These are phyloP conservation scores for Hirsutella minnesotensis DNA, from an alignment of 2,329 filamentous ascomycete genomes.

Conservation along the genomic window DNA sequence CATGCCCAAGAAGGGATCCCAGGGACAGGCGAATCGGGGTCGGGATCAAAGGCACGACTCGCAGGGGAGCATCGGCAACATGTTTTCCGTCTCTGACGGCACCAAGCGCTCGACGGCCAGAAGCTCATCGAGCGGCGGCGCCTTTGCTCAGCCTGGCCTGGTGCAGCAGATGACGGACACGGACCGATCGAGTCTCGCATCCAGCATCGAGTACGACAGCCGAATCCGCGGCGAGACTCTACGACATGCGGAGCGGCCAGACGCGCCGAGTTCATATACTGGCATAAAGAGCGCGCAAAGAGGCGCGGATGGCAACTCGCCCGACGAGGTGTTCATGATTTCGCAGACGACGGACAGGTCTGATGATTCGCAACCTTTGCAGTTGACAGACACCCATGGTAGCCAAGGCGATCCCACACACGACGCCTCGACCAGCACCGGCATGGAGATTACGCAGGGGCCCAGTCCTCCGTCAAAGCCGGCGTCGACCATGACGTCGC, in stretches of 20 bases:
- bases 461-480: not conserved
- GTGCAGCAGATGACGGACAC: constrained; percentile 15
- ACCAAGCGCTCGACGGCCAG: constrained; percentile 15
- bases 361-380: constrained; percentile 20
- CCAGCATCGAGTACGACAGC: constrained; percentile 30
- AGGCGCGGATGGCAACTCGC: constrained; percentile 15
- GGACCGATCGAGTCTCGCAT: constrained; percentile 16
- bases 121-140: constrained; percentile 8
- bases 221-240: constrained; percentile 29
- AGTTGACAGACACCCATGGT: constrained; percentile 16
- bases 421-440: constrained; percentile 2
- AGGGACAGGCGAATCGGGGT: constrained; percentile 14
- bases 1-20: constrained; percentile 23
- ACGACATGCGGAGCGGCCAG: constrained; percentile 16
- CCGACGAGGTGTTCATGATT: constrained; percentile 29
- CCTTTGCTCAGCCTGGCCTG: constrained; percentile 15
- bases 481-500: constrained; percentile 8
- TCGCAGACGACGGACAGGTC: constrained; percentile 32
- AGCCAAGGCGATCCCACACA: not conserved
- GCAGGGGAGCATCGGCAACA: constrained; percentile 43
- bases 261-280: not conserved
- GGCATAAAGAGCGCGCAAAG: constrained; percentile 4
- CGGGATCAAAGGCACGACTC: constrained; percentile 38
- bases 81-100: constrained; percentile 46
- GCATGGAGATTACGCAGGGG: not conserved